These are phyloP conservation scores for Ustilago tritici DNA, from an alignment of 1,284 basidiomycete species.

Conservation along the genomic window DNA sequence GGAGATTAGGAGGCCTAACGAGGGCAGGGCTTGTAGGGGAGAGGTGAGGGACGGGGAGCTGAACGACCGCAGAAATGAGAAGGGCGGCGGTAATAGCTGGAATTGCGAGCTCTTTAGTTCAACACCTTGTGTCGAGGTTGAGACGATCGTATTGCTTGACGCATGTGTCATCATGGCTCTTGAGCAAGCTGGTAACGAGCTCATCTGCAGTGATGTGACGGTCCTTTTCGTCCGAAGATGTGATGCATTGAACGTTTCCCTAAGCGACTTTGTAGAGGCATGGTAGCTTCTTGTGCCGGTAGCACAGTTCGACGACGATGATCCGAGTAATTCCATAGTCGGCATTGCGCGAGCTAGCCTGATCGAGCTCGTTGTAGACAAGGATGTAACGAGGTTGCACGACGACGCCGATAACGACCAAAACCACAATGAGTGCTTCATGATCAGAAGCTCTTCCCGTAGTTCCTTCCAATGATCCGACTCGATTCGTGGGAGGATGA, in stretches of 20 bases:
- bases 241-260: neutral
- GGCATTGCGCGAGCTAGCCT: neutral
- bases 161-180: neutral
- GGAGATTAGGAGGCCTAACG: slow-evolving; percentile 2
- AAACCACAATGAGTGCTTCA: slow-evolving; percentile 29
- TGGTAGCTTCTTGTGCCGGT: neutral
- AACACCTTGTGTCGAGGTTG: neutral
- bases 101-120: neutral
- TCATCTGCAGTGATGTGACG: neutral
- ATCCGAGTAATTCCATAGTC: neutral
- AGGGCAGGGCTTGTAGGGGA: too few relatives aligned
- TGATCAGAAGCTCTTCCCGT: neutral
- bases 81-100: neutral
- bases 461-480: neutral
- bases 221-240: neutral
- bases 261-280: neutral
- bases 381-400: neutral
- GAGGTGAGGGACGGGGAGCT: slow-evolving; percentile 2
- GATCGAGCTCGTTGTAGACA: neutral
- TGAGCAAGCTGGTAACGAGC: neutral
- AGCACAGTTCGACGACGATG: neutral
- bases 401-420: neutral
- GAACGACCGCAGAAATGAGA: slow-evolving; percentile 24
- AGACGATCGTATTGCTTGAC: neutral
- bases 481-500: neutral